These are phyloP conservation scores for Crithidia fasciculata DNA, from an alignment of 208 protist species.

Conservation along the genomic window DNA sequence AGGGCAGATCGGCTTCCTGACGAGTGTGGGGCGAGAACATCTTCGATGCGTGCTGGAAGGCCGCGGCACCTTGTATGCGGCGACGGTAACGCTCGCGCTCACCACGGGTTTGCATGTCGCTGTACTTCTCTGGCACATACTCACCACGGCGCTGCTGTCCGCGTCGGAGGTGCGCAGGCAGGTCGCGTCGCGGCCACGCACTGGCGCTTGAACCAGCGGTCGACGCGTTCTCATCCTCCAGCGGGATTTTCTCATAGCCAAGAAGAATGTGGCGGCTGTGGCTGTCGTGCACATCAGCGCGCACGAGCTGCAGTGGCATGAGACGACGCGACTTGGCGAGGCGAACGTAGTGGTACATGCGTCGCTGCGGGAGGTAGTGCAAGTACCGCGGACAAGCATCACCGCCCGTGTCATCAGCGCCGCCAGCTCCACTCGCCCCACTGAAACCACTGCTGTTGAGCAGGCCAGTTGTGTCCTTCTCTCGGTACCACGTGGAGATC, in stretches of 20 bases:
- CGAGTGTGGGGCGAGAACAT: conserved; percentile 44
- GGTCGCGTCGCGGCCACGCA: conserved; percentile 23
- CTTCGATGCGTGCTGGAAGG: conserved; percentile 52
- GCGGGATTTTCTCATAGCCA: conserved; percentile 57
- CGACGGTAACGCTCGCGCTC: conserved; percentile 49
- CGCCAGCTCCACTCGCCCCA: background rate
- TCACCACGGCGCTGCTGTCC: background rate
- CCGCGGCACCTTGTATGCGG: conserved; percentile 48
- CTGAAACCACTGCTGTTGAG: too few species aligned
- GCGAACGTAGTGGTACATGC: conserved; percentile 67
- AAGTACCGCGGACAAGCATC: conserved; percentile 37
- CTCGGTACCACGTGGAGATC: conserved; percentile 24
- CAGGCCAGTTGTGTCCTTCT: background rate
- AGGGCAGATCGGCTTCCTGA: conserved; percentile 39
- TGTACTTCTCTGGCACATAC: conserved; percentile 18
- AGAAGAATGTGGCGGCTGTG: conserved; percentile 71
- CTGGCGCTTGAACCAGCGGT: background rate
- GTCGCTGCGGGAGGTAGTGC: conserved; percentile 34
- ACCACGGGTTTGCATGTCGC: conserved; percentile 39
- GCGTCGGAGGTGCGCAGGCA: conserved; percentile 11
- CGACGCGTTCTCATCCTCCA: conserved; percentile 11
- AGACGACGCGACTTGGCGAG: conserved; percentile 63
- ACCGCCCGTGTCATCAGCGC: conserved; percentile 1
- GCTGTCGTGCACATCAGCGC: conserved; percentile 35
- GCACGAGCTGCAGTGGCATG: conserved; percentile 68